These are phyloP conservation scores for Reutealis trisperma DNA, from an alignment of 345 rosid genomes.

Conservation along the genomic window DNA sequence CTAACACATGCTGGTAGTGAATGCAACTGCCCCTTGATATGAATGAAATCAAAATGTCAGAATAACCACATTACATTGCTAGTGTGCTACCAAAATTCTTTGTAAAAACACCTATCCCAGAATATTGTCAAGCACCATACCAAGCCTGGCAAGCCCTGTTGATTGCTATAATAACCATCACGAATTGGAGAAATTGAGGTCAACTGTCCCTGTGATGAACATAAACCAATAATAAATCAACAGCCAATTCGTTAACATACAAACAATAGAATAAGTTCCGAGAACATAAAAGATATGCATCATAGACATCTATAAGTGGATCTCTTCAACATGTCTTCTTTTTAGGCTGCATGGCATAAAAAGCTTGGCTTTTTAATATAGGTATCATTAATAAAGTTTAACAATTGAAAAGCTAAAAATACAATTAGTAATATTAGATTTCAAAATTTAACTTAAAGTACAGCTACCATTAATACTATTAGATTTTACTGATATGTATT, in stretches of 20 bases:
- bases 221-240: neutral
- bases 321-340: too few relatives aligned
- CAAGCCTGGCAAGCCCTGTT: constrained; percentile 40
- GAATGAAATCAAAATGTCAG: constrained; percentile 22
- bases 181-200: constrained; percentile 38
- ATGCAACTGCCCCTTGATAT: constrained; percentile 47
- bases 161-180: constrained; percentile 46
- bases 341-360: too few relatives aligned
- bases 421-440: too few relatives aligned
- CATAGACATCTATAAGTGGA: too few relatives aligned
- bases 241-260: too few relatives aligned
- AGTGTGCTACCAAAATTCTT: neutral
- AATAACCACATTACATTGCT: neutral
- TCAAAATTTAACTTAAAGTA: too few relatives aligned
- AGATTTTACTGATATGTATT: too few relatives aligned
- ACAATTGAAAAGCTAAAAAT: too few relatives aligned
- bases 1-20: constrained; percentile 34
- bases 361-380: neutral
- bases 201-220: constrained; percentile 29
- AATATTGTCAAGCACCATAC: constrained; percentile 19
- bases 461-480: neutral
- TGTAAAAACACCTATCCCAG: neutral
- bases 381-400: neutral
- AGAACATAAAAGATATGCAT: too few relatives aligned
- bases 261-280: too few relatives aligned